phyloP scores from a whole-genome alignment of 768 basidiomycete genomes.

The Kwoniella sp. region DNA sequence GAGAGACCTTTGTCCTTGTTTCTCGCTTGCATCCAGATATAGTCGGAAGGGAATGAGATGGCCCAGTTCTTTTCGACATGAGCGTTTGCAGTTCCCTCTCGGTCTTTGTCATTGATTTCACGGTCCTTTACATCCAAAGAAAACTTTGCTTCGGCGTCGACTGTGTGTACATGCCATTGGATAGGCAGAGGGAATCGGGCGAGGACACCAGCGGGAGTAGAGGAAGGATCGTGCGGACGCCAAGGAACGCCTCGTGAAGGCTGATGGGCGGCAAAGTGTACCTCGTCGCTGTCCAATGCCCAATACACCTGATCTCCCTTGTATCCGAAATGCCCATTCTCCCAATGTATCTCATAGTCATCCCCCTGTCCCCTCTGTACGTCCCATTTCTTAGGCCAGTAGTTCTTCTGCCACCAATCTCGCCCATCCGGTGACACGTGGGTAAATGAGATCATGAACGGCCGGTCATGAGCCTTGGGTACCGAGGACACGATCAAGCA shows the following conservation, averaged over 20 bases:
- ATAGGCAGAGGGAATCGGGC: conserved; percentile 37
- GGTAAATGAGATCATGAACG: conserved; percentile 36
- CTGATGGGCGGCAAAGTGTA: conserved; percentile 13
- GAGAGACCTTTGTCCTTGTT: conserved; percentile 16
- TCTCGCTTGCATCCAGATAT: conserved; percentile 43
- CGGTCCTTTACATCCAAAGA: conserved; percentile 7
- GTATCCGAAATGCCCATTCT: conserved; percentile 28
- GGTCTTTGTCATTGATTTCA: conserved; percentile 2
- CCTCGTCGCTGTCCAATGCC: conserved; percentile 17
- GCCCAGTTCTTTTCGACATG: conserved; percentile 49
- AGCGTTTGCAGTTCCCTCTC: conserved; percentile 21
- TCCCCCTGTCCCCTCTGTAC: not conserved
- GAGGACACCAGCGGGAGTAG: conserved; percentile 38
- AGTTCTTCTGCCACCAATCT: conserved; percentile 24
- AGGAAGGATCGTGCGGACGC: conserved; percentile 21
- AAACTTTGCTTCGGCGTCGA: conserved; percentile 26
- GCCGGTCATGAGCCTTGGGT: conserved; percentile 15
- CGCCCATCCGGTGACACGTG: conserved; percentile 25
- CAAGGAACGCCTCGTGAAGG: conserved; percentile 25
- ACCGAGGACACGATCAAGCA: conserved; percentile 42
- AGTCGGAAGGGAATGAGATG: conserved; percentile 32
- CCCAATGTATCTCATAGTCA: conserved; percentile 32
- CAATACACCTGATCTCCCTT: conserved; percentile 19
- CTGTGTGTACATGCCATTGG: conserved; percentile 46
- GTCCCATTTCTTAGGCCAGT: conserved; percentile 27